A percentile compares a stretch with the other conserved stretches of the same genome.
Conservation (phyloP, 2,329 filamentous ascomycete species). For the Pyricularia pennisetigena region DNA sequence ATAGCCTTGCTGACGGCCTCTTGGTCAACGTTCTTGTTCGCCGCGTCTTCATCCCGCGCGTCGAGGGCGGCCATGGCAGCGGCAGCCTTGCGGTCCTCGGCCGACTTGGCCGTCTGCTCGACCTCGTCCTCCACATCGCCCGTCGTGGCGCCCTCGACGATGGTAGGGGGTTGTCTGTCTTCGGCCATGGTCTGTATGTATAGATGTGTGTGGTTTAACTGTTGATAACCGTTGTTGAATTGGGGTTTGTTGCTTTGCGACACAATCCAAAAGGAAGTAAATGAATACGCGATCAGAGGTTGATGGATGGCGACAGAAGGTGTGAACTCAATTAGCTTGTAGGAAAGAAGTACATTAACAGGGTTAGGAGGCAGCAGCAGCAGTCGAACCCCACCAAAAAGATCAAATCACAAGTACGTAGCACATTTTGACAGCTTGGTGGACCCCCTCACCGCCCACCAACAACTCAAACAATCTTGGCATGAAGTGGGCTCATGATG, state of each 20-base stretch:
- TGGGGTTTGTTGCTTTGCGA: background rate
- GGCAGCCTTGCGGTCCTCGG: constrained; percentile 69
- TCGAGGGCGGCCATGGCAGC: constrained; percentile 65
- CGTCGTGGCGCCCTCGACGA: constrained; percentile 50
- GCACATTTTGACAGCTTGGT: too few relatives aligned
- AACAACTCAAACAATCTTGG: too few relatives aligned
- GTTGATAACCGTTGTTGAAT: background rate
- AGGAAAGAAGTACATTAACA: too few relatives aligned
- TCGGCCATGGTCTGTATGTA: constrained; percentile 41
- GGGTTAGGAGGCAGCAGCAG: too few relatives aligned
- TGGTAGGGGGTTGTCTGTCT: constrained; percentile 44
- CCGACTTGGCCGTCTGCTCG: constrained; percentile 44
- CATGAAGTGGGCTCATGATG: too few relatives aligned
- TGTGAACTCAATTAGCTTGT: too few relatives aligned
- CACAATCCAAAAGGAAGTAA: background rate
- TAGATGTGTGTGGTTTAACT: background rate
- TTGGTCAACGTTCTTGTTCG: constrained; percentile 51
- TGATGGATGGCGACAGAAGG: too few relatives aligned
- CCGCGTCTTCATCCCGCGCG: constrained; percentile 33
- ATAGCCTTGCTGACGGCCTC: constrained; percentile 65
- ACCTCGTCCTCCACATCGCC: constrained; percentile 50
- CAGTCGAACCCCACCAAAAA: too few relatives aligned
- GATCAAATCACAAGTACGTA: too few relatives aligned
- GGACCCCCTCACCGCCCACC: too few relatives aligned
- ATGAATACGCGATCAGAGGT: too few relatives aligned